Conservation (phyloP, 225 moss, liverwort and hornwort genomes). For the Neckera pumila region DNA sequence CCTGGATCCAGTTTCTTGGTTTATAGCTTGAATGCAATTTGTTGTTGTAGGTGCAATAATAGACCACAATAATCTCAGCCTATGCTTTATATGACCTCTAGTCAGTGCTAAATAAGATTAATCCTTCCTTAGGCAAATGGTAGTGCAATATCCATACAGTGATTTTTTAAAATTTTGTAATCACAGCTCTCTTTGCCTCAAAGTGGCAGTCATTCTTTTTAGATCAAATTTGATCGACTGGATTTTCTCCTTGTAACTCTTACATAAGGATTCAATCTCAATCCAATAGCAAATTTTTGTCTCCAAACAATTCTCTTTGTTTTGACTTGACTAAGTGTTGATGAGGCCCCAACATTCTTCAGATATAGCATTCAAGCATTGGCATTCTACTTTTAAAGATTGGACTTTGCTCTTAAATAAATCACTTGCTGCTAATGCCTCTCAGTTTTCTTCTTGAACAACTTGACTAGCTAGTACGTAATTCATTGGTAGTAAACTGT, state of each 20-base stretch:
- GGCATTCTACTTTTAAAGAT: neutral
- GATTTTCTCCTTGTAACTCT: neutral
- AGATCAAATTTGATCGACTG: neutral
- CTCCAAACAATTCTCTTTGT: neutral
- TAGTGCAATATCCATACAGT: neutral
- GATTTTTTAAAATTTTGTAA: neutral
- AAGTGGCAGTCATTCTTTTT: neutral
- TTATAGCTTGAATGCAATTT: neutral
- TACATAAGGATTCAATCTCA: neutral
- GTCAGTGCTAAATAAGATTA: neutral
- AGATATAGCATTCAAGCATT: accelerated
- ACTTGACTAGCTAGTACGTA: accelerated
- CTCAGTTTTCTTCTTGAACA: accelerated
- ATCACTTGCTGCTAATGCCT: neutral
- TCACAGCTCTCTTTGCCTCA: neutral
- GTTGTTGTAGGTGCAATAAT: neutral
- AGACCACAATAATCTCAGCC: neutral
- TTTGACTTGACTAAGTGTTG: neutral
- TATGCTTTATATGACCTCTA: neutral
- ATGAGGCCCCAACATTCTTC: no score
- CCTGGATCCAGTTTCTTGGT: neutral
- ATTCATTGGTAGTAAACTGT: accelerated
- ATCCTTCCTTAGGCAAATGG: neutral
- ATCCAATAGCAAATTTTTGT: neutral
- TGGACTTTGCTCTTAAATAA: neutral